Evolutionary conservation across 495 filamentous ascomycete genomes (phyloP), one percentile per base, ranked within the genome.

Genomic region (Penicillium roqueforti): DNA sequence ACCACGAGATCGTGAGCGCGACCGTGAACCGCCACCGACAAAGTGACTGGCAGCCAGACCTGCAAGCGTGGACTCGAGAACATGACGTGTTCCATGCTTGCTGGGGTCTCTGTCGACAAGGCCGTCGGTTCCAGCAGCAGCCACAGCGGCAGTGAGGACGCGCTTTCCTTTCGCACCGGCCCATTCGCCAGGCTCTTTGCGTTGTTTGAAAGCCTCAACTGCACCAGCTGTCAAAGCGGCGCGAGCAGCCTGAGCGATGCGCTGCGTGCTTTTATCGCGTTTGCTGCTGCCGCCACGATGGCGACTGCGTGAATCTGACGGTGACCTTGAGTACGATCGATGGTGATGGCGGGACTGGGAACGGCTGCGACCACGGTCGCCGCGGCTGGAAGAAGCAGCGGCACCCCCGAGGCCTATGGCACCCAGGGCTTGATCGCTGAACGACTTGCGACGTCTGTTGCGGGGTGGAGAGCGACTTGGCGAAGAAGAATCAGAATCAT

Each of bases 141-240:
- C 83, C 28, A 92, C 79, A 16, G 91, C 91, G 18, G 91, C 91
- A 22, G 91, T 95, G 18, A 95, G 78, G 55, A 96, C 83, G 34
- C 91, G 87, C 69, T 87, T 90, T 52, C 89, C 89, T 69, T 95
- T 95, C 28, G 85, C 83, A 41, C 91, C 91, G 31, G 80, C 85
- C 88, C 89, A 95, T 18, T 83, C 80, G 44, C 91, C 91, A 1
- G 88, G 87, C 43, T 90, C 86, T 59, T 93, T 95, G 65, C 90
- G 87, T 34, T 85, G 79, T 32, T 88, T 83, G 79, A 95, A 95
- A 25, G 91, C 91, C 73, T 95, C 89, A 20, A 88, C 82, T 9
- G 89, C 91, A 54, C 90, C 91, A 47, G 91, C 90, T 34, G 91
- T 79, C 36, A 95, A 70, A 6, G 91, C 92, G 18, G 91, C 90